A percentile compares a stretch with the other conserved stretches of the same genome.
phyloP scores from a whole-genome alignment of 2,329 filamentous ascomycete species.

The Cladosporium sp. region DNA sequence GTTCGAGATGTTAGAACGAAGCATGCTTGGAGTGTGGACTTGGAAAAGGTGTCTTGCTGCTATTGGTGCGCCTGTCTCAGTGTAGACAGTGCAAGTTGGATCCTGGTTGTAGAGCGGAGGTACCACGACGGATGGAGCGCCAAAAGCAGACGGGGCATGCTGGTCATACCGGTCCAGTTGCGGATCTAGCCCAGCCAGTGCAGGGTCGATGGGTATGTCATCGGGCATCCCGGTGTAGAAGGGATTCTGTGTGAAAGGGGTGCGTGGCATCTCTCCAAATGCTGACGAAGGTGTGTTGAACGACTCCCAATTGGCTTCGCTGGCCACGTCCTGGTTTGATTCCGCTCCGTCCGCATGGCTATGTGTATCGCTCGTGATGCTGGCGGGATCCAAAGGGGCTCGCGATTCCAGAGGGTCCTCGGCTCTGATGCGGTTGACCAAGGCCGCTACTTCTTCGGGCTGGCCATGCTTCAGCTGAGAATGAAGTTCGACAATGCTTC shows the following conservation, averaged over 20 bases:
- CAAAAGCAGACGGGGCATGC: background rate
- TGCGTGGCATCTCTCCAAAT: background rate
- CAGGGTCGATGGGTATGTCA: slow-evolving; percentile 9
- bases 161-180: background rate
- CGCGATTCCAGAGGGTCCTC: slow-evolving; percentile 2
- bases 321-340: background rate
- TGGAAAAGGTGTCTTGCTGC: slow-evolving; percentile 7
- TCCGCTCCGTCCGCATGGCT: background rate
- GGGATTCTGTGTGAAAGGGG: background rate
- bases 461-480: slow-evolving; percentile 8
- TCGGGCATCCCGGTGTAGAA: background rate
- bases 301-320: slow-evolving; percentile 7
- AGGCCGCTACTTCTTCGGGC: slow-evolving; percentile 7
- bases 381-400: slow-evolving; percentile 5
- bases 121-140: background rate
- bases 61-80: background rate
- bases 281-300: background rate
- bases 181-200: background rate
- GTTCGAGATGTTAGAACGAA: background rate
- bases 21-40: background rate
- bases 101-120: background rate
- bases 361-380: background rate
- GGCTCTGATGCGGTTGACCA: slow-evolving; percentile 10
- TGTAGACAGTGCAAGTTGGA: background rate
- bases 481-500: slow-evolving; percentile 9